Base-by-base conservation (phyloP, 495 filamentous ascomycete genomes). In the Bathelium albidoporum region DNA sequence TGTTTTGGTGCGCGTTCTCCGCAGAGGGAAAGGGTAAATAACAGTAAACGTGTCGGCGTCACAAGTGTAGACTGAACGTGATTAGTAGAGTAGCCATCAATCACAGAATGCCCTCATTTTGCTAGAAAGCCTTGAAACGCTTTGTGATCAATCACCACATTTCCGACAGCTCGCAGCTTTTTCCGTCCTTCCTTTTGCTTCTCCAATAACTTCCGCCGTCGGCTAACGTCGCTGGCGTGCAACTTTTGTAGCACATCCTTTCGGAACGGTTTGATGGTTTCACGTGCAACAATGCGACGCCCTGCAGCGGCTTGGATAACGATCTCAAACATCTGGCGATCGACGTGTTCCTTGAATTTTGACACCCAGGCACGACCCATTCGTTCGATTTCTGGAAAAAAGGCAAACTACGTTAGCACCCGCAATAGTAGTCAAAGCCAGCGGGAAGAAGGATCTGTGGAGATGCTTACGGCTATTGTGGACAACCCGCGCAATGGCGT, bases 151-250 rank as follows among this genome's bases (percentile, higher is more conserved):
- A 98, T 97, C 31, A 89, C 80, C 9, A 98, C 90, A 69, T 95
- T 86, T 24, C 85, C 86, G 22, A 88, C 83, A 1, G 84, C 76
- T 62, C 82, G 82, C 63, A 97, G 75, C 76, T 85, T 89, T 83
- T 96, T 97, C 63, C 90, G 82, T 1, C 94, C 94, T 68, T 93
- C 93, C 78, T 98, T 98, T 75, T 98, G 94, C 80, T 91, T 96
- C 77, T 97, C 93, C 45, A 98, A 72, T 66, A 98, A 74, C 76
- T 98, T 98, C 70, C 85, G 81, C 58, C 91, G 82, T 36, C 94
- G 79, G 11, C 82, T 83, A 20, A 95, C 82, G 77, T 98, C 94
- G 68, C 86, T 87, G 10, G 95, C 94, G 72, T 98, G 95, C 63
- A 98, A 79, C 75, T 98, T 98, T 36, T 88, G 87, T 64, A 95